Base-by-base conservation (phyloP, 345 rosid genomes). In the Gossypium longicalyx region DNA sequence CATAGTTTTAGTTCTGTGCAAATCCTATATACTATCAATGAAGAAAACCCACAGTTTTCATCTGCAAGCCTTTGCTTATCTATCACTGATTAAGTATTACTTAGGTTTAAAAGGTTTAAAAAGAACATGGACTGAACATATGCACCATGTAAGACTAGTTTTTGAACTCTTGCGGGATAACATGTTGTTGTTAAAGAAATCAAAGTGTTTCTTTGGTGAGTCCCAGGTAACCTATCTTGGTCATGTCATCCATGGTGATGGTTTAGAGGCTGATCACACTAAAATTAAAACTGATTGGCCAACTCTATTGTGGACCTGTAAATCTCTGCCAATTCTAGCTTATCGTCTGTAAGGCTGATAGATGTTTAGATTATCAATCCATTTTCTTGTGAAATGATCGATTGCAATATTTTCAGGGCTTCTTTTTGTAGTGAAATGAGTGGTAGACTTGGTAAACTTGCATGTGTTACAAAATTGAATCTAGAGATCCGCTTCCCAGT, bases 271-370 rank as follows among this genome's bases (percentile, higher is more conserved):
- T 29, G 34, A 29, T 29, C 34, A 29, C 3, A 29, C 4, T 29
- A 29, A 29, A 29, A 29, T 29, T 3, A 29, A 29, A 29, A 3
- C 34, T 29, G 0, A 29, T 29, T 29, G 34, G 4, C 34, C 3
- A 29, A 80, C 89, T 67, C 12, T 12, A 22, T 67, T 12, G 16
- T 67, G n/a, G 15, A 8, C 58, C 9, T 49, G 22, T 49, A 49
- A 68, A 68, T 68, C 57, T 68, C 58, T 68, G 4, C 16, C 27
- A 27, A 27, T 48, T 68, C 22, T 68, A 48, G 53, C 29, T 48
- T 23, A 48, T 23, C 15, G 1, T 49, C 9, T 23, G 16, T 3
- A 23, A 16, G 15, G 23, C 22, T 48, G 41, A 16, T 15, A 8
- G 12, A 23, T 68, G 1, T 66, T 8, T 23, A 67, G 41, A 48